phyloP scores from a whole-genome alignment of 371 early-diverging fungal species.

The Mortierella sp. region DNA sequence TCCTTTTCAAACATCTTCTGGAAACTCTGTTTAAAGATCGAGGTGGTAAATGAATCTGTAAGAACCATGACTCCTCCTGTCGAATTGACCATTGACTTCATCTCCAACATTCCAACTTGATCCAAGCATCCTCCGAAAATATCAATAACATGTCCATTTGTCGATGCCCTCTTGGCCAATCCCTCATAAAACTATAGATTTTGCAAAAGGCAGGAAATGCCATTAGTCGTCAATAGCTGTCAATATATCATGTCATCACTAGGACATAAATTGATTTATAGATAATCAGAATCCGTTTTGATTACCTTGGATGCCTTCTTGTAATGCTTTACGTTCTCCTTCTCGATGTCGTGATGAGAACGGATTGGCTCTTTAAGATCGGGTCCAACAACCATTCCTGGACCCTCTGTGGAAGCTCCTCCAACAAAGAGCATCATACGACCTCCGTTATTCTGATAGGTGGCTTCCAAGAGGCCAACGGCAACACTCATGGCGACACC shows the following conservation, averaged over 20 bases:
- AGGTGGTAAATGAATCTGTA: constrained; percentile 95
- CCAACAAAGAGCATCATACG: constrained; percentile 98
- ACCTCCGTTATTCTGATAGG: constrained; percentile 95
- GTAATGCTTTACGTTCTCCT: constrained; percentile 93
- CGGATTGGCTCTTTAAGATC: constrained; percentile 97
- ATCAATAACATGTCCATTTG: constrained; percentile 88
- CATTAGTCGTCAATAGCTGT: not conserved
- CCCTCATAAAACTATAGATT: constrained; percentile 88
- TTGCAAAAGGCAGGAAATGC: too few relatives aligned
- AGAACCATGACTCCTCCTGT: constrained; percentile 98
- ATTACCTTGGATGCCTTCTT: constrained; percentile 89
- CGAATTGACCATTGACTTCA: constrained; percentile 93
- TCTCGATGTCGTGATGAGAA: constrained; percentile 97
- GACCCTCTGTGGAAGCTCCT: constrained; percentile 99
- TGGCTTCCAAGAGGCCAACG: constrained; percentile 93
- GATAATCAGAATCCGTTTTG: not conserved
- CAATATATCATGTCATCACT: too few relatives aligned
- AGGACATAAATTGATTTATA: not conserved
- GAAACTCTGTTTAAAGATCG: constrained; percentile 98
- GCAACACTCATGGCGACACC: constrained; percentile 98
- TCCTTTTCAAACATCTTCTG: constrained; percentile 94
- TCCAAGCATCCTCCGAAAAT: constrained; percentile 95
- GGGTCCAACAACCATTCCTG: constrained; percentile 95
- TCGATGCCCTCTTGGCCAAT: constrained; percentile 90
- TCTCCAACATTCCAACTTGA: constrained; percentile 97